Evolutionary conservation across 164 flowering plant genomes (phyloP).

Genomic region (Magnolia officinalis): DNA sequence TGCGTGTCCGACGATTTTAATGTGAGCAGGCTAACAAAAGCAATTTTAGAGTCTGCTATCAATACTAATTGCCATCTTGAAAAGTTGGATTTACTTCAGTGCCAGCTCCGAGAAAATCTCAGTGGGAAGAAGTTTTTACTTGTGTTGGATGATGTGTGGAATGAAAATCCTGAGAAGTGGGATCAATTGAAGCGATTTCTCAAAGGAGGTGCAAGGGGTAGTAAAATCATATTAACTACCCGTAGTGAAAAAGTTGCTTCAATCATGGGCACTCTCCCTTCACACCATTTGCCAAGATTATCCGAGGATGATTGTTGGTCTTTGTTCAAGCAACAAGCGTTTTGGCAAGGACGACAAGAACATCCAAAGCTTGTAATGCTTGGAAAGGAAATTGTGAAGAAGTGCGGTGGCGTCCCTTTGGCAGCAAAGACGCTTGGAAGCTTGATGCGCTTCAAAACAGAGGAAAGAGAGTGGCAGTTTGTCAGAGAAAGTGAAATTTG

Average conservation of each 20-base stretch:
- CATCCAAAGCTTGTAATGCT: not conserved
- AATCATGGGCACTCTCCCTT: constrained; percentile 10
- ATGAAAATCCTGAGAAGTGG: constrained; percentile 7
- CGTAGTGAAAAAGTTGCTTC: constrained; percentile 8
- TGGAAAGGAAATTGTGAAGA: constrained; percentile 16
- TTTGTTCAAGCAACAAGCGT: constrained; percentile 15
- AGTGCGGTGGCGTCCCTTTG: constrained; percentile 22
- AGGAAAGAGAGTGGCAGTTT: constrained; percentile 11
- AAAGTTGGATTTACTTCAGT: not conserved
- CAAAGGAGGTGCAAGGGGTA: constrained; percentile 4
- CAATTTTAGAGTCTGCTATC: constrained; percentile 1
- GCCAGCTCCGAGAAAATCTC: not conserved
- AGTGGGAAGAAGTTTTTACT: constrained; percentile 12
- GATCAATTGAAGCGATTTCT: not conserved
- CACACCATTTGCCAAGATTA: constrained; percentile 4
- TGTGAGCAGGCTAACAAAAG: constrained; percentile 2
- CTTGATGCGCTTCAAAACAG: constrained; percentile 10
- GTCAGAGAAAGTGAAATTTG: constrained; percentile 15
- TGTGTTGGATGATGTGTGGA: constrained; percentile 22
- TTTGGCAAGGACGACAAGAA: not conserved
- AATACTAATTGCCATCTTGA: not conserved
- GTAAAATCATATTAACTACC: constrained; percentile 19
- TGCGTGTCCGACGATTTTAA: constrained; percentile 14
- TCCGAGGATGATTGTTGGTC: constrained; percentile 17
- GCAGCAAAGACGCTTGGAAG: constrained; percentile 20